Conservation (phyloP, 1,284 basidiomycete species). For the Cryptococcus floricola region DNA sequence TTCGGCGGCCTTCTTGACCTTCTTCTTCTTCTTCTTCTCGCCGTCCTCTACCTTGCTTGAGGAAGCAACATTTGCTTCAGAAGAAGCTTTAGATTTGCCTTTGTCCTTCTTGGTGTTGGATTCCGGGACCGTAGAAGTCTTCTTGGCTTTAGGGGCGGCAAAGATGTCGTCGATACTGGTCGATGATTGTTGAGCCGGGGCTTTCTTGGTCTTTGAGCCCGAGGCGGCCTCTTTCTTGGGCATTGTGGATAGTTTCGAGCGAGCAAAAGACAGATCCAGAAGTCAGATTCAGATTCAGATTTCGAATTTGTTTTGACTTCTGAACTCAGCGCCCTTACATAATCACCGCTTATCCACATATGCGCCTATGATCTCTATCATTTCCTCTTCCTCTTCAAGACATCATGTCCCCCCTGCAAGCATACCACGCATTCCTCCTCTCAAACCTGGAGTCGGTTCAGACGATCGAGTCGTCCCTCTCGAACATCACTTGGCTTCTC, state of each 20-base stretch:
- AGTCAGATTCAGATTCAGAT: too few relatives aligned
- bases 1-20: conserved; percentile 10
- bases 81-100: neutral
- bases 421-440: conserved; percentile 76
- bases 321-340: too few relatives aligned
- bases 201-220: conserved; percentile 2
- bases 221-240: neutral
- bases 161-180: conserved; percentile 45
- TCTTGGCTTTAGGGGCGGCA: conserved; percentile 21
- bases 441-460: conserved; percentile 79
- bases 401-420: conserved; percentile 34
- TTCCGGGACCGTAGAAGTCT: neutral
- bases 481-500: conserved; percentile 88
- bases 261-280: too few relatives aligned
- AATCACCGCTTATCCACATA: too few relatives aligned
- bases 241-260: neutral
- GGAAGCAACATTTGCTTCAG: conserved; percentile 3
- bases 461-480: conserved; percentile 77
- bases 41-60: neutral
- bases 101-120: neutral
- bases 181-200: neutral
- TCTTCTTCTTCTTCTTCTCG: conserved; percentile 20
- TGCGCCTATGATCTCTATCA: neutral
- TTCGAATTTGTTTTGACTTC: too few relatives aligned
- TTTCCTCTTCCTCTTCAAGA: neutral